phyloP scores from a whole-genome alignment of 345 rosid species.

The Linum tenue region DNA sequence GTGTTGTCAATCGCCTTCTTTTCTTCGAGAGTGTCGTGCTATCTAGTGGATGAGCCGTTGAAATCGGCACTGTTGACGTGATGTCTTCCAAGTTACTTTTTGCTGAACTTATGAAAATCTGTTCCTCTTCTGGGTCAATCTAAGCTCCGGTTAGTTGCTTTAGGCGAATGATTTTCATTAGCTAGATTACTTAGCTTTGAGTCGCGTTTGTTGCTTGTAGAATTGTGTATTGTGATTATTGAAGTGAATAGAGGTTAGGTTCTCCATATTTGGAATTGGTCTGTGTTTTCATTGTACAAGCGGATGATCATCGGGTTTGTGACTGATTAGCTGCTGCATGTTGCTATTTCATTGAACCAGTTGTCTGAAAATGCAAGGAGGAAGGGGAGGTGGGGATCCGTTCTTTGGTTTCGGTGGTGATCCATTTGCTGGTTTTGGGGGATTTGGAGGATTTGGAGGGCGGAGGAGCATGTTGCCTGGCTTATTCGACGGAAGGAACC shows the following conservation, averaged over 20 bases:
- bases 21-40: too few relatives aligned
- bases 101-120: too few relatives aligned
- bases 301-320: not conserved
- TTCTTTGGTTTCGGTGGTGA: constrained; percentile 39
- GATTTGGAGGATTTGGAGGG: constrained; percentile 34
- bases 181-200: not conserved
- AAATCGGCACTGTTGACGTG: too few relatives aligned
- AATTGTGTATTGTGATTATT: not conserved
- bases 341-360: not conserved
- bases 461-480: constrained; percentile 24
- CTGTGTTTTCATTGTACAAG: not conserved
- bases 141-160: too few relatives aligned
- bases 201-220: not conserved
- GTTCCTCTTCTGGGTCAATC: too few relatives aligned
- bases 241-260: not conserved
- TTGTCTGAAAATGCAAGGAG: constrained; percentile 44
- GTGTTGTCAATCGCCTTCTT: too few relatives aligned
- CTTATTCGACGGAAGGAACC: too few relatives aligned
- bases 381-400: constrained; percentile 51
- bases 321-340: not conserved
- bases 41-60: too few relatives aligned
- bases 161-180: too few relatives aligned
- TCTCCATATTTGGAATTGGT: not conserved
- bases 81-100: too few relatives aligned
- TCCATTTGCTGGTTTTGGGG: constrained; percentile 37